phyloP scores from a whole-genome alignment of 2,329 filamentous ascomycete genomes.

The Fusarium sp. region DNA sequence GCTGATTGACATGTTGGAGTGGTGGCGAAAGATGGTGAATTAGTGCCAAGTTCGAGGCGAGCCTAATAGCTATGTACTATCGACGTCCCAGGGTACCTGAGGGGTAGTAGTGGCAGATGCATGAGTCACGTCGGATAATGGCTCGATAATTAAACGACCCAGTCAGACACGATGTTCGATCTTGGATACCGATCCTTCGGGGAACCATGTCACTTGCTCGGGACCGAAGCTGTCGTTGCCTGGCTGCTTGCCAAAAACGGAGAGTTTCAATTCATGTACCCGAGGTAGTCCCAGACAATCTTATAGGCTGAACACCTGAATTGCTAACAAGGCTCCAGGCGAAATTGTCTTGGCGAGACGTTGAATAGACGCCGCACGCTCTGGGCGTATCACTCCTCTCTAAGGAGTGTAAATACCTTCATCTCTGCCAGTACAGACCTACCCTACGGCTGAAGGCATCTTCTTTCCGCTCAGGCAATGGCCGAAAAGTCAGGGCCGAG shows the following conservation, averaged over 20 bases:
- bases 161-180: not conserved
- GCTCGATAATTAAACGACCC: not conserved
- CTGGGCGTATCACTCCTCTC: not conserved
- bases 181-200: not conserved
- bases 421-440: not conserved
- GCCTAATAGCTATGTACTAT: not conserved
- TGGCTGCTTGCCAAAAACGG: not conserved
- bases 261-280: not conserved
- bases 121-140: not conserved
- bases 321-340: too few relatives aligned
- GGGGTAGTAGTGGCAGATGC: not conserved
- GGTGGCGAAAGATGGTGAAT: not conserved
- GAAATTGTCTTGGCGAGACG: not conserved
- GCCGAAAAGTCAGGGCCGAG: not conserved
- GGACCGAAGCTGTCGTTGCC: not conserved
- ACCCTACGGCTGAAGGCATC: not conserved
- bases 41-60: not conserved
- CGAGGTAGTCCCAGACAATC: too few relatives aligned
- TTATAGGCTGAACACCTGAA: too few relatives aligned
- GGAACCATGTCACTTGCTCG: not conserved
- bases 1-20: conserved; percentile 12
- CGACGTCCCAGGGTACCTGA: not conserved
- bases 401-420: not conserved
- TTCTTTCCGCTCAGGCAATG: not conserved
- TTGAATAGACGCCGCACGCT: not conserved